Conservation (phyloP, 2,329 filamentous ascomycete species). For the Coniochaeta pulveracea region DNA sequence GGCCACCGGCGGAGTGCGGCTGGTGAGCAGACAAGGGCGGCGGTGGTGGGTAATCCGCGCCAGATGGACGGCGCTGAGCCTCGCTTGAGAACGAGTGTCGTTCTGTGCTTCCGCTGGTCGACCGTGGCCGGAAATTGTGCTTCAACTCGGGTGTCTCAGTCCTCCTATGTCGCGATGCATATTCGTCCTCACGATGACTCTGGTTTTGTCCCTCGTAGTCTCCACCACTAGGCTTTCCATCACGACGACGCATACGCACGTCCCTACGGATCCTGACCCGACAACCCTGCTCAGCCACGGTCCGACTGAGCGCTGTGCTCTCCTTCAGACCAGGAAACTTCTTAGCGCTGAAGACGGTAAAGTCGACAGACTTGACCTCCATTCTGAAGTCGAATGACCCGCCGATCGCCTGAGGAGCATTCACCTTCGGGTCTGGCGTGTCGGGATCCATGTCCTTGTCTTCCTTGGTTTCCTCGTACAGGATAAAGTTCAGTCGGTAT, state of each 20-base stretch:
- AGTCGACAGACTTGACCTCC: constrained; percentile 79
- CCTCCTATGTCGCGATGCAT: constrained; percentile 16
- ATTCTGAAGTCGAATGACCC: constrained; percentile 70
- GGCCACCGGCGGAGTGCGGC: constrained; percentile 11
- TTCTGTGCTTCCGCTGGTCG: constrained; percentile 19
- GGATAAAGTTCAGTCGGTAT: constrained; percentile 81
- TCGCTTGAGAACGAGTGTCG: constrained; percentile 18
- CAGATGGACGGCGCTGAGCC: constrained; percentile 19
- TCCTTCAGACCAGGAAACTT: constrained; percentile 92
- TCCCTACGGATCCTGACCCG: constrained; percentile 92
- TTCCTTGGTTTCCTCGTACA: constrained; percentile 91
- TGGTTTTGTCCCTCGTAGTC: constrained; percentile 16
- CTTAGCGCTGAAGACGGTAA: constrained; percentile 91
- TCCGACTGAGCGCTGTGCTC: constrained; percentile 79
- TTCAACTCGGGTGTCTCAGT: constrained; percentile 20
- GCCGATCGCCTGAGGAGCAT: constrained; percentile 21
- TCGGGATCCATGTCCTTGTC: constrained; percentile 61
- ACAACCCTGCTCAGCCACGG: constrained; percentile 92
- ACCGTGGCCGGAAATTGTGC: constrained; percentile 17
- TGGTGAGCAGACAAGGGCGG: constrained; percentile 15
- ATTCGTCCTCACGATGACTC: constrained; percentile 18
- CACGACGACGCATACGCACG: constrained; percentile 35
- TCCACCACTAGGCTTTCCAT: constrained; percentile 25
- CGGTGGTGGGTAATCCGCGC: constrained; percentile 18
- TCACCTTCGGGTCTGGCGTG: constrained; percentile 21